A percentile compares a stretch with the other conserved stretches of the same genome.
Conservation (phyloP, 768 basidiomycete species). For the Tephrocybe sp. region DNA sequence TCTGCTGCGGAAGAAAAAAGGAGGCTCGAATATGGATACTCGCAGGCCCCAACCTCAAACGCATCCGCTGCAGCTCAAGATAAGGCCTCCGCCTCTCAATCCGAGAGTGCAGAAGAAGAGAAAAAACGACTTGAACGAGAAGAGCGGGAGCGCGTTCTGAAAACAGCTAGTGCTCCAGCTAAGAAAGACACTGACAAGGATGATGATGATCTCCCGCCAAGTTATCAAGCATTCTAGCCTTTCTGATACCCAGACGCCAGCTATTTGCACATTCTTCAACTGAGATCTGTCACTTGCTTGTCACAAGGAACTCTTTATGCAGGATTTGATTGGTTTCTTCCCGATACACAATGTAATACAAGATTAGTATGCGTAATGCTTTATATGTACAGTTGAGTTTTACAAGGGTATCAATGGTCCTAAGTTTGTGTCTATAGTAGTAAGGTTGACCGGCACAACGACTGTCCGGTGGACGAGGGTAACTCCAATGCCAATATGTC, state of each 20-base stretch:
- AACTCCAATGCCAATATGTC: background rate
- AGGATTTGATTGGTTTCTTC: too few relatives aligned
- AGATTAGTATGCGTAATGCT: slow-evolving; percentile 8
- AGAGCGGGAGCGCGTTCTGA: slow-evolving; percentile 55
- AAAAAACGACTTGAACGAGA: slow-evolving; percentile 64
- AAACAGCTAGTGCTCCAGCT: slow-evolving; percentile 10
- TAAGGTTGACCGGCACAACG: background rate
- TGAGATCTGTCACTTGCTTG: too few relatives aligned
- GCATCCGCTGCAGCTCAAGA: slow-evolving; percentile 14
- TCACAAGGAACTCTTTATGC: too few relatives aligned
- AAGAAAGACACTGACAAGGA: slow-evolving; percentile 17
- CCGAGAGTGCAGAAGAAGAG: slow-evolving; percentile 60
- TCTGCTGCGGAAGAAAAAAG: slow-evolving; percentile 67
- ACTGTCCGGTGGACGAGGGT: background rate
- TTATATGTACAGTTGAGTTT: slow-evolving; percentile 7
- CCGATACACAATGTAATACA: slow-evolving; percentile 6
- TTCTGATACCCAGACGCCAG: slow-evolving; percentile 15
- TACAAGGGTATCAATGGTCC: background rate
- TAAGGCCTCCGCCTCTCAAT: slow-evolving; percentile 14
- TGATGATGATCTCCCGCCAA: slow-evolving; percentile 47
- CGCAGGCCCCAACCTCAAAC: slow-evolving; percentile 22
- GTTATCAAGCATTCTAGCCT: slow-evolving; percentile 46
- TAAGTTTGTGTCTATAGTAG: slow-evolving; percentile 3
- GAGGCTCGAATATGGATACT: slow-evolving; percentile 42
- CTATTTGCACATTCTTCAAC: too few relatives aligned